A percentile compares a stretch with the other conserved stretches of the same genome.
phyloP scores from a whole-genome alignment of 2,329 filamentous ascomycete genomes.

The Harringtonia aguacate region DNA sequence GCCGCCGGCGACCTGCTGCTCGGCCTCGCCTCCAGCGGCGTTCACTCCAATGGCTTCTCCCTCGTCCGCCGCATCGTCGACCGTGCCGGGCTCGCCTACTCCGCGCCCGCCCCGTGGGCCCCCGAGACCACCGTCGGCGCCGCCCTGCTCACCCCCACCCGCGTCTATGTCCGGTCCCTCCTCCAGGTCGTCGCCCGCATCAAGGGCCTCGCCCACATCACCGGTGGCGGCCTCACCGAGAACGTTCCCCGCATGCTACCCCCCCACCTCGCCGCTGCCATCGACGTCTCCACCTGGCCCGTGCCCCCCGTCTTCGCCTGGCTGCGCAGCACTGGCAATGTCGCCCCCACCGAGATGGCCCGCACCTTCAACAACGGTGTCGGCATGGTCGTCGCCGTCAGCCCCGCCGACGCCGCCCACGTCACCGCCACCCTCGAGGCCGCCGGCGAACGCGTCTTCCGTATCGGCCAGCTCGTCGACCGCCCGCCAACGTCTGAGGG shows the following conservation, averaged over 20 bases:
- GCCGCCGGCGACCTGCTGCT: slow-evolving; percentile 71
- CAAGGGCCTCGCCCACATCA: slow-evolving; percentile 95
- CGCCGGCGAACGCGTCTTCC: slow-evolving; percentile 66
- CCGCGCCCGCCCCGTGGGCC: slow-evolving; percentile 62
- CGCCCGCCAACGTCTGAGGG: slow-evolving; percentile 40
- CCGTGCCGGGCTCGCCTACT: slow-evolving; percentile 59
- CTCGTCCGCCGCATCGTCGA: slow-evolving; percentile 87
- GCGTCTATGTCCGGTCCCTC: slow-evolving; percentile 82
- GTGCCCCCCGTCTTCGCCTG: slow-evolving; percentile 75
- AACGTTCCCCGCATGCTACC: slow-evolving; percentile 95
- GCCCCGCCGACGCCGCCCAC: slow-evolving; percentile 56
- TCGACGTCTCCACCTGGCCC: slow-evolving; percentile 68
- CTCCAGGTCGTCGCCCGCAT: slow-evolving; percentile 55
- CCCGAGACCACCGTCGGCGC: slow-evolving; percentile 47
- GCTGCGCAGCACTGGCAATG: slow-evolving; percentile 65
- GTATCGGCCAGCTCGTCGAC: slow-evolving; percentile 60
- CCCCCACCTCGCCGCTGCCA: slow-evolving; percentile 61
- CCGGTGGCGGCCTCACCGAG: slow-evolving; percentile 82
- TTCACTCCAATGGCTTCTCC: slow-evolving; percentile 96
- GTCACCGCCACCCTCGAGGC: slow-evolving; percentile 50
- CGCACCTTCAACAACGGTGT: slow-evolving; percentile 91
- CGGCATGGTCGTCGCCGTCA: slow-evolving; percentile 87
- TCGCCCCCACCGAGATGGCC: slow-evolving; percentile 71
- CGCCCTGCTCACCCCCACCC: slow-evolving; percentile 76
- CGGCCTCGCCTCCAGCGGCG: slow-evolving; percentile 73